Evolutionary conservation across 169 alveolate genomes (phyloP).

Genomic region (Toxoplasma gondii): DNA sequence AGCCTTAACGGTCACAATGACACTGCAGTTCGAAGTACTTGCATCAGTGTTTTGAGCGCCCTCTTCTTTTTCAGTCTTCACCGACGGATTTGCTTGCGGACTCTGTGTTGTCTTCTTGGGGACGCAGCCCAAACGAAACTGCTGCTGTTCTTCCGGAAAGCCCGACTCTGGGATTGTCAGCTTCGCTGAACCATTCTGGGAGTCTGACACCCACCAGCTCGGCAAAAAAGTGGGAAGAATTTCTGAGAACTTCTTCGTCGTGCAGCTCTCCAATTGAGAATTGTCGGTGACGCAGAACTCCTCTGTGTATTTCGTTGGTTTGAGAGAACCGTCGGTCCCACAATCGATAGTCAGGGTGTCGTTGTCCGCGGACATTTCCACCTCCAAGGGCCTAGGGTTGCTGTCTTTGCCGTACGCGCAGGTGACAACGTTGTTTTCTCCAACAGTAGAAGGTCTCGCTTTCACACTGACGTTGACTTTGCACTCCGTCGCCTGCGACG

Average conservation of each 20-base stretch:
- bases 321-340: not conserved
- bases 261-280: not conserved
- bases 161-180: not conserved
- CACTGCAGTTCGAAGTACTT: too few species aligned
- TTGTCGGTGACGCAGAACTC: not conserved
- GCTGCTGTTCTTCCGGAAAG: not conserved
- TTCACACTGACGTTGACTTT: not conserved
- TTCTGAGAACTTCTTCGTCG: not conserved
- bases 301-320: not conserved
- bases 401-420: conserved; percentile 24
- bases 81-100: too few species aligned
- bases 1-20: too few species aligned
- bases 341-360: not conserved
- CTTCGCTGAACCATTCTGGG: not conserved
- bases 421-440: not conserved
- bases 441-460: not conserved
- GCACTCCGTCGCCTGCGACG: not conserved
- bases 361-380: not conserved
- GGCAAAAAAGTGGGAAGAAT: not conserved
- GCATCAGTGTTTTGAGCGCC: too few species aligned
- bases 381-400: not conserved
- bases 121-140: not conserved
- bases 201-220: not conserved
- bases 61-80: too few species aligned
- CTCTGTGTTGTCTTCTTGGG: not conserved